A percentile compares a stretch with the other conserved stretches of the same genome.
These are phyloP conservation scores for Trapa incisa DNA, from an alignment of 345 rosid species.

Conservation along the genomic window DNA sequence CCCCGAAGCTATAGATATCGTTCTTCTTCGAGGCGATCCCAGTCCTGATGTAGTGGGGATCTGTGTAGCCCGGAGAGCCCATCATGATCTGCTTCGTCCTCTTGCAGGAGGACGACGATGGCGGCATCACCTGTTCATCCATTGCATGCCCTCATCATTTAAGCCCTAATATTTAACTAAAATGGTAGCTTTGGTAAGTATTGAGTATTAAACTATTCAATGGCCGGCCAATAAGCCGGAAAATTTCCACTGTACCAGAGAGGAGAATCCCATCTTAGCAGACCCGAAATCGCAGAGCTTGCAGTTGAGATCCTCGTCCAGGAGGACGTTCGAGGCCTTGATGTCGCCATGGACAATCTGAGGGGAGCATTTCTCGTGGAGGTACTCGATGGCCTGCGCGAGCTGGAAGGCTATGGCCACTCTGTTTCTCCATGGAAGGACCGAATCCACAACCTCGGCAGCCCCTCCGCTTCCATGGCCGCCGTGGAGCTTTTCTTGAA, in stretches of 20 bases:
- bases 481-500: constrained; percentile 56
- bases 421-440: constrained; percentile 52
- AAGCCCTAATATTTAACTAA: too few species aligned
- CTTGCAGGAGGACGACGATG: constrained; percentile 15
- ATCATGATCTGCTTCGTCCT: constrained; percentile 40
- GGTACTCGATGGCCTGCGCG: constrained; percentile 58
- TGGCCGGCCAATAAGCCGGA: background rate
- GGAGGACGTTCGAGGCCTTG: constrained; percentile 64
- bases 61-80: constrained; percentile 86
- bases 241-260: constrained; percentile 10
- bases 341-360: constrained; percentile 80
- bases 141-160: too few species aligned
- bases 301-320: constrained; percentile 52
- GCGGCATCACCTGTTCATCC: constrained; percentile 22
- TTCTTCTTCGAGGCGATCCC: constrained; percentile 78
- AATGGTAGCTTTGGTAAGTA: too few species aligned
- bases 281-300: constrained; percentile 87
- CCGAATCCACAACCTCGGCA: constrained; percentile 1
- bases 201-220: too few species aligned
- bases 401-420: constrained; percentile 54
- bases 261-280: constrained; percentile 77
- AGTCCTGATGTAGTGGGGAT: constrained; percentile 70
- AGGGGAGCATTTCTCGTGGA: constrained; percentile 59
- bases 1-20: constrained; percentile 78
- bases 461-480: constrained; percentile 6